phyloP scores from a whole-genome alignment of 2,329 filamentous ascomycete genomes.

The Coleophoma eucalyptorum region DNA sequence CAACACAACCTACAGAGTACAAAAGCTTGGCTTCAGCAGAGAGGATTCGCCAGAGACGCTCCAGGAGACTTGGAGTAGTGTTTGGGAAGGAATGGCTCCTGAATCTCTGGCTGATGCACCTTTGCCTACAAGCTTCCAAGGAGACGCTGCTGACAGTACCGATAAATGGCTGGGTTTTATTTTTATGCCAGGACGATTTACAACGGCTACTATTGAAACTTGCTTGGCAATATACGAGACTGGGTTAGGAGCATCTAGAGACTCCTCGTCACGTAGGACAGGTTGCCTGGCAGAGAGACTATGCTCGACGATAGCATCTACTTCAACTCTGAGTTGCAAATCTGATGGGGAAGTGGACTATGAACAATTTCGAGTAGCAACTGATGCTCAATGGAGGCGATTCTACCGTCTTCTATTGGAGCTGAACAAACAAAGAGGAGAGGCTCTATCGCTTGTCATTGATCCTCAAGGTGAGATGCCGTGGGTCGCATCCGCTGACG shows the following conservation, averaged over 20 bases:
- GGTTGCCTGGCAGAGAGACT: slow-evolving; percentile 72
- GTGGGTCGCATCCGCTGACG: slow-evolving; percentile 83
- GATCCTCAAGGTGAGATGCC: slow-evolving; percentile 69
- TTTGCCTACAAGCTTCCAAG: slow-evolving; percentile 54
- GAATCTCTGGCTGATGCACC: slow-evolving; percentile 51
- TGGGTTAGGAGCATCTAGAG: slow-evolving; percentile 43
- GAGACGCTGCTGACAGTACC: slow-evolving; percentile 65
- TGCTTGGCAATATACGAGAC: slow-evolving; percentile 79
- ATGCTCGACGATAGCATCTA: slow-evolving; percentile 66
- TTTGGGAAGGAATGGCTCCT: slow-evolving; percentile 67
- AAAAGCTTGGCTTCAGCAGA: slow-evolving; percentile 64
- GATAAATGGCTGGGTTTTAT: slow-evolving; percentile 87
- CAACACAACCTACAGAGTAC: slow-evolving; percentile 73
- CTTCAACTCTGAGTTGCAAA: slow-evolving; percentile 59
- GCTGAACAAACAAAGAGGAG: slow-evolving; percentile 79
- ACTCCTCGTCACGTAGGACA: slow-evolving; percentile 35
- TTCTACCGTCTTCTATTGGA: slow-evolving; percentile 86
- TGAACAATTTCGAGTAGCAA: slow-evolving; percentile 67
- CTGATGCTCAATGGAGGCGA: slow-evolving; percentile 81
- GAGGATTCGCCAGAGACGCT: slow-evolving; percentile 35
- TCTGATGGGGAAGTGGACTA: slow-evolving; percentile 68
- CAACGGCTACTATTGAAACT: slow-evolving; percentile 74
- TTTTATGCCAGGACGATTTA: slow-evolving; percentile 79
- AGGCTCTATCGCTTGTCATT: slow-evolving; percentile 73
- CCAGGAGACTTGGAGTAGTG: slow-evolving; percentile 50